Evolutionary conservation across 192 early-diverging fungal genomes (phyloP).

Genomic region (Diversispora epigaea): DNA sequence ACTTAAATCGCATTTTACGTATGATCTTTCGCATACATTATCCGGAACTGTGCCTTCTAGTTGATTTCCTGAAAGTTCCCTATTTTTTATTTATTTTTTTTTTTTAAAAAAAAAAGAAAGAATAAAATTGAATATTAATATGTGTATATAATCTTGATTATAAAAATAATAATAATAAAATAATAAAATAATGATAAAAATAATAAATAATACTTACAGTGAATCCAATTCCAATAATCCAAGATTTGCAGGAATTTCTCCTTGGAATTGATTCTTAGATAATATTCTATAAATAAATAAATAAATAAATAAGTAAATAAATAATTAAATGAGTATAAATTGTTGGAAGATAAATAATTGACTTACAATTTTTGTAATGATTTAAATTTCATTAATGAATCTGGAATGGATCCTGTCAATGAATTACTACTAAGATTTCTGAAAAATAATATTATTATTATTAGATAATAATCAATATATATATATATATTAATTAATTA

Average conservation of each 20-base stretch:
- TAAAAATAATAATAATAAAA: background rate
- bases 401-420: conserved; percentile 3
- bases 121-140: too few relatives aligned
- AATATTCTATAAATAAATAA: background rate
- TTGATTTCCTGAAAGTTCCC: background rate
- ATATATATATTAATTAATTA: too few relatives aligned
- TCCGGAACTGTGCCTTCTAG: background rate
- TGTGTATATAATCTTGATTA: background rate
- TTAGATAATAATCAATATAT: background rate
- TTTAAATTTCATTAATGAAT: conserved; percentile 4
- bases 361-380: conserved; percentile 3
- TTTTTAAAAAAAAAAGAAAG: background rate
- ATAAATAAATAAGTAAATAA: background rate
- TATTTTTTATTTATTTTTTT: background rate
- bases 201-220: conserved; percentile 24
- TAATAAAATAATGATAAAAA: background rate
- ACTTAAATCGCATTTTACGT: background rate
- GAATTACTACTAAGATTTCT: conserved; percentile 16
- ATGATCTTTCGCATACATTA: background rate
- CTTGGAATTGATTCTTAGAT: background rate
- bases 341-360: background rate
- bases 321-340: background rate
- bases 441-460: background rate
- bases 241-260: conserved; percentile 12
- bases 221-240: background rate